These are phyloP conservation scores for Ceratobasidium sp. DNA, from an alignment of 1,284 basidiomycete genomes.

Conservation along the genomic window DNA sequence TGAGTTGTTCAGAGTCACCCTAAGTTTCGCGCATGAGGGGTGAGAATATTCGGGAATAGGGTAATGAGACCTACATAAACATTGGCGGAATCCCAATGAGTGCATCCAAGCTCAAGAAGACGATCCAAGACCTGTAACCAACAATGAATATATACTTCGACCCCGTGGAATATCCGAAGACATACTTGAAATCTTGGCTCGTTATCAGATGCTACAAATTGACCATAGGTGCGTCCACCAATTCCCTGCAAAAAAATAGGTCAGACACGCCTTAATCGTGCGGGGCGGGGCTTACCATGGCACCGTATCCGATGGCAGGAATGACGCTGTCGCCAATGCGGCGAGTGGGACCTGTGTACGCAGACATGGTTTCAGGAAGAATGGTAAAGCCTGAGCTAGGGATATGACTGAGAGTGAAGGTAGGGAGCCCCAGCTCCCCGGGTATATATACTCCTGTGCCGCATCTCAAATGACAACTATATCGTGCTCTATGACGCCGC, in stretches of 20 bases:
- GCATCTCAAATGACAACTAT: too few species aligned
- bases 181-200: slow-evolving; percentile 10
- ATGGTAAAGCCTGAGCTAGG: too few species aligned
- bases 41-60: too few species aligned
- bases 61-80: slow-evolving; percentile 10
- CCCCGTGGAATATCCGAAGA: neutral
- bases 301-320: slow-evolving; percentile 20
- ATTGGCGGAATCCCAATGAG: slow-evolving; percentile 41
- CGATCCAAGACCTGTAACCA: slow-evolving; percentile 10
- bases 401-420: too few species aligned
- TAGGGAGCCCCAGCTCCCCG: too few species aligned
- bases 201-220: slow-evolving; percentile 16
- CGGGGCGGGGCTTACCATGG: neutral
- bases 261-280: neutral
- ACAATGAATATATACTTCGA: neutral
- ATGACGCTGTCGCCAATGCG: slow-evolving; percentile 4
- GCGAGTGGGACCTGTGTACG: neutral
- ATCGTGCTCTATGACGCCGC: too few species aligned
- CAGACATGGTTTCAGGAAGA: too few species aligned
- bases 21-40: neutral
- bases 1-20: slow-evolving; percentile 15
- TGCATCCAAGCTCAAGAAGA: slow-evolving; percentile 34
- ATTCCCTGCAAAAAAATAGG: slow-evolving; percentile 6
- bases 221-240: slow-evolving; percentile 7
- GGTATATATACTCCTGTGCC: too few species aligned